Evolutionary conservation across 2,329 filamentous ascomycete genomes (phyloP).

Genomic region (Mollisiaceae sp.): DNA sequence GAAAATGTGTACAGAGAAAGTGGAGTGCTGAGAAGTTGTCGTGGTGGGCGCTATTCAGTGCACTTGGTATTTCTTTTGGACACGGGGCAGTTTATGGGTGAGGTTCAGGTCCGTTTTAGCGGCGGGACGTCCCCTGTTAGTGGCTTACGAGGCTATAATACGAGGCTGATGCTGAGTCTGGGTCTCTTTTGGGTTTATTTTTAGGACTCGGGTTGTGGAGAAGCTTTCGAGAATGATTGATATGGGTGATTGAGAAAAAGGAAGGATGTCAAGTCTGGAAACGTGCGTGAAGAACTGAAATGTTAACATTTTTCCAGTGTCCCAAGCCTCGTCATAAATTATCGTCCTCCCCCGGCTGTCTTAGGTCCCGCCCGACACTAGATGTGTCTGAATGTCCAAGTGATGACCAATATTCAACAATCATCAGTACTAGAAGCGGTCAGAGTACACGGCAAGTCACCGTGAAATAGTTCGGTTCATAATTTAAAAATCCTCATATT

Average conservation of each 20-base stretch:
- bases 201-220: not conserved
- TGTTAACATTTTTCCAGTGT: not conserved
- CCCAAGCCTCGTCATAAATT: not conserved
- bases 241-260: no score
- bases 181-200: not conserved
- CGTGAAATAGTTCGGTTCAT: not conserved
- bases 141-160: constrained; percentile 6
- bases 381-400: not conserved
- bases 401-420: not conserved
- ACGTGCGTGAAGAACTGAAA: not conserved
- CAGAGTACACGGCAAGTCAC: not conserved
- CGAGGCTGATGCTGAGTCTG: not conserved
- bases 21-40: not conserved
- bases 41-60: constrained; percentile 2
- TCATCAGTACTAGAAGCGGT: not conserved
- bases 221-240: no score
- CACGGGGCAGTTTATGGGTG: not conserved
- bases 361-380: not conserved
- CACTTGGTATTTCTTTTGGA: constrained; percentile 9
- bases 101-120: not conserved
- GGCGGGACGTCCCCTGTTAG: constrained; percentile 1
- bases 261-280: no score
- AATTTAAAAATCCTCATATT: constrained; percentile 3
- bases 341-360: not conserved
- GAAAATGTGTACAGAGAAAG: not conserved